A percentile compares a stretch with the other conserved stretches of the same genome.
phyloP scores from a whole-genome alignment of 352 stramenopile genomes.

The Phytophthora kernoviae region DNA sequence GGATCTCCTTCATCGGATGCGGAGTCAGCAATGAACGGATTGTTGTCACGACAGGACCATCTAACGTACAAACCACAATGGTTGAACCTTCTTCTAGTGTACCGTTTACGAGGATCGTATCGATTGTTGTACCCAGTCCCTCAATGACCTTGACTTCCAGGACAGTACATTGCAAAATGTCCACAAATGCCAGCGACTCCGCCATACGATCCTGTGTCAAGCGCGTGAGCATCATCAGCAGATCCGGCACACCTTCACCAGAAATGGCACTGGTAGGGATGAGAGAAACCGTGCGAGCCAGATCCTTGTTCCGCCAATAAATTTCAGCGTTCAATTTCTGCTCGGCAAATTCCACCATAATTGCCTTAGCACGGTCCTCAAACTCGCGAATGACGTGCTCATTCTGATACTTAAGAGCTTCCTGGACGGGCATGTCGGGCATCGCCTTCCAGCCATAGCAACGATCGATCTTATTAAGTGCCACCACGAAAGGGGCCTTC shows the following conservation, averaged over 20 bases:
- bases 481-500: constrained; percentile 98
- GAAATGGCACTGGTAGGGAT: constrained; percentile 99
- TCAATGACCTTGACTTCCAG: constrained; percentile 99
- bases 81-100: constrained; percentile 94
- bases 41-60: constrained; percentile 97
- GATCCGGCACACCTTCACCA: constrained; percentile 97
- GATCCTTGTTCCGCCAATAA: constrained; percentile 99
- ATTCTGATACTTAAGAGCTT: constrained; percentile 89
- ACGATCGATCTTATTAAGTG: constrained; percentile 99
- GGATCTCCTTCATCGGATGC: constrained; percentile 97
- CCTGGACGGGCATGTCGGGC: constrained; percentile 94
- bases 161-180: constrained; percentile 96
- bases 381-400: constrained; percentile 97
- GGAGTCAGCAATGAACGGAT: constrained; percentile 98
- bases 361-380: constrained; percentile 91
- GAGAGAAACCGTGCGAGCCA: constrained; percentile 95
- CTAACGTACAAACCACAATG: constrained; percentile 98
- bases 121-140: constrained; percentile 98
- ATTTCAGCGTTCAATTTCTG: constrained; percentile 98
- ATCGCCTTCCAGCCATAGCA: constrained; percentile 99
- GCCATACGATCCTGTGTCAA: constrained; percentile 96
- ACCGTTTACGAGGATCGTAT: constrained; percentile 99
- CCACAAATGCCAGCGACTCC: constrained; percentile 88
- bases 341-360: constrained; percentile 96
- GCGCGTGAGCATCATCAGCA: constrained; percentile 96